Percentiles rank a stretch among this genome's conserved stretches.
These are phyloP conservation scores for Tolypocladium inflatum DNA, from an alignment of 2,329 filamentous ascomycete species.

Conservation along the genomic window DNA sequence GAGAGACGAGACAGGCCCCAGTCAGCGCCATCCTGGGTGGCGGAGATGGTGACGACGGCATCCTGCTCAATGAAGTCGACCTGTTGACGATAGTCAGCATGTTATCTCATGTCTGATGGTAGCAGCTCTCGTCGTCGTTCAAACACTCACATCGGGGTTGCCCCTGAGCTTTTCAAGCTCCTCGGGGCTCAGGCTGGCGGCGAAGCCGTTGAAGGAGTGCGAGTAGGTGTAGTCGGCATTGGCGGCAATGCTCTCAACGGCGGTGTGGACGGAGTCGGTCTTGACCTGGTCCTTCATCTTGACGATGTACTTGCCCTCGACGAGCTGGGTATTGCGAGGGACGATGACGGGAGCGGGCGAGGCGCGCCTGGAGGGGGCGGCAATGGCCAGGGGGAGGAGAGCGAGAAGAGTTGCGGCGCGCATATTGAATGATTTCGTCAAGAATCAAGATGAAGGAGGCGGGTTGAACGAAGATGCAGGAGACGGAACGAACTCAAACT, in stretches of 20 bases:
- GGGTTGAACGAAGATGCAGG: neutral
- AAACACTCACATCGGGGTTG: constrained; percentile 13
- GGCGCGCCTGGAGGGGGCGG: constrained; percentile 19
- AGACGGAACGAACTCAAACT: neutral
- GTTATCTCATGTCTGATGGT: neutral
- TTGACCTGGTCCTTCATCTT: constrained; percentile 19
- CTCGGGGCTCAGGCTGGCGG: constrained; percentile 13
- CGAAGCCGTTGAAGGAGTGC: constrained; percentile 17
- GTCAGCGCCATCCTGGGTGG: constrained; percentile 25
- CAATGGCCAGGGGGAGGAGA: constrained; percentile 20
- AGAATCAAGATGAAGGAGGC: neutral
- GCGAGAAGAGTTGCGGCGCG: constrained; percentile 21
- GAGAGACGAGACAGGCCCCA: constrained; percentile 32
- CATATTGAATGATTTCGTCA: constrained; percentile 14
- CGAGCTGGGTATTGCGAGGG: constrained; percentile 18
- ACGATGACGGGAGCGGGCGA: constrained; percentile 23
- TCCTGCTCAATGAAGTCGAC: constrained; percentile 31
- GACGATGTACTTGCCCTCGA: constrained; percentile 28
- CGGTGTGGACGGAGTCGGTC: constrained; percentile 12
- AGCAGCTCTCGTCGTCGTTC: neutral
- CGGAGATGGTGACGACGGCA: constrained; percentile 40
- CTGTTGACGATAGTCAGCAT: constrained; percentile 1
- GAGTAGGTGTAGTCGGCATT: constrained; percentile 21
- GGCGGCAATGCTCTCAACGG: constrained; percentile 17
- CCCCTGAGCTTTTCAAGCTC: constrained; percentile 15